Percentiles rank a stretch among this genome's conserved stretches.
phyloP scores from a whole-genome alignment of 2,329 filamentous ascomycete genomes.

The Neopestalotiopsis rosae region DNA sequence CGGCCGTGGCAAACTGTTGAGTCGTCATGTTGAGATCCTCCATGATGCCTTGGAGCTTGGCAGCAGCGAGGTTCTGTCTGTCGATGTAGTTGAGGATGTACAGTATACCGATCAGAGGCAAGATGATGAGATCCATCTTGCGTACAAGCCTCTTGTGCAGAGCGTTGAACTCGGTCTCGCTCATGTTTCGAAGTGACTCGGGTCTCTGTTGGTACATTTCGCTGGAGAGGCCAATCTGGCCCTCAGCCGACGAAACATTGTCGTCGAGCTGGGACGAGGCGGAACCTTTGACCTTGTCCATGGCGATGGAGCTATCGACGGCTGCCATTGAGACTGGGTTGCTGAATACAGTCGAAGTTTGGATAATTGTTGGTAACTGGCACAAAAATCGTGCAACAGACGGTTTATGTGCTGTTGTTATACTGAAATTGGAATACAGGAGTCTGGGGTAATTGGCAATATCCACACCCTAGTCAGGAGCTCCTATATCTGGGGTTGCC shows the following conservation, averaged over 20 bases:
- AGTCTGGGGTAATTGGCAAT: constrained; percentile 1
- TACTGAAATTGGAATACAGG: background rate
- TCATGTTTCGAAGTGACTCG: constrained; percentile 24
- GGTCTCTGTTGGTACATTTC: constrained; percentile 15
- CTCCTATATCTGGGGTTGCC: background rate
- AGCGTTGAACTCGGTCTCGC: constrained; percentile 20
- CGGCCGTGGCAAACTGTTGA: constrained; percentile 38
- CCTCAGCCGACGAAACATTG: background rate
- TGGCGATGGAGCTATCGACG: background rate
- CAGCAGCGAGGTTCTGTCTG: constrained; percentile 41
- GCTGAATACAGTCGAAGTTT: background rate
- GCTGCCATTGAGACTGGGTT: background rate
- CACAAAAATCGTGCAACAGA: background rate
- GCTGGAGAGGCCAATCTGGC: background rate
- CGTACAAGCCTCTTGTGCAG: constrained; percentile 28
- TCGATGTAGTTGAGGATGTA: constrained; percentile 48
- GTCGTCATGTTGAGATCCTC: constrained; percentile 43
- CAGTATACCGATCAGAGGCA: constrained; percentile 26
- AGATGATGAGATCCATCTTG: constrained; percentile 29
- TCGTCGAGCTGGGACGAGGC: constrained; percentile 5
- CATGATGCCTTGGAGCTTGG: constrained; percentile 46
- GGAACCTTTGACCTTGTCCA: background rate
- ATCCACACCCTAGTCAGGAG: background rate
- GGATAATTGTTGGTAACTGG: background rate
- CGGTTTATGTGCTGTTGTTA: background rate